Evolutionary conservation across 1,284 basidiomycete species (phyloP), one percentile per base, ranked within the genome.

Genomic region (Puccinia novopanici): DNA sequence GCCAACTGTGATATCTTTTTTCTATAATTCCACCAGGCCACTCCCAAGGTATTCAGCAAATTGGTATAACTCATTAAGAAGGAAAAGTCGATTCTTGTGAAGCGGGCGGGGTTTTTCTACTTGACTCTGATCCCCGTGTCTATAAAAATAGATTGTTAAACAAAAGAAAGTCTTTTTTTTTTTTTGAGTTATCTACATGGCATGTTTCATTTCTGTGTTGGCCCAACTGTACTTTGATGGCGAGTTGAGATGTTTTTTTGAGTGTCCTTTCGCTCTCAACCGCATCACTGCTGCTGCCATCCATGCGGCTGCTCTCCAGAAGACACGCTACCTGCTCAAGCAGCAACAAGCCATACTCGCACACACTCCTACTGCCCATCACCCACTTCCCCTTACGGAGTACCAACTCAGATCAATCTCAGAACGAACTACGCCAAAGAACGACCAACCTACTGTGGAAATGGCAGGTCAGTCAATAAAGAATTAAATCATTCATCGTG

Each of bases 321-420:
- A 34, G 34, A 34, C 4, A 34, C 50, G 67, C 24, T 52, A 50
- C 67, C 15, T 30, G 27, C 17, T 27, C 45, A 27, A 9, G 9
- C 67, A 9, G 9, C 67, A 70, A 52, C 30, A 77, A 80, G 55
- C n/a, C 86, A 3, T 91, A 88, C 84, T 88, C 89, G n/a, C 87
- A 91, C 63, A 94, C 94, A 0, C 87, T 99, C 8, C 88, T 90
- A 4, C 89, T 99, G 5, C 96, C 96, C 0, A 92, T 91, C 84
- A 97, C 95, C 0, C 83, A 87, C 0, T 94, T 99, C 84, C 90
- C 93, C 0, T 88, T 95, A 76, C 90, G 92, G 85, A 88, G 57
- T 48, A 17, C 30, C 22, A 70, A 71, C 24, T 71, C 89, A 12
- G 90, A 94, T 15, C 89, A 90, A 80, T 89, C 89, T 52, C 91